A percentile compares a stretch with the other conserved stretches of the same genome.
Evolutionary conservation across 2,329 filamentous ascomycete genomes (phyloP).

Genomic region (Hawksworthiomyces lignivorus): DNA sequence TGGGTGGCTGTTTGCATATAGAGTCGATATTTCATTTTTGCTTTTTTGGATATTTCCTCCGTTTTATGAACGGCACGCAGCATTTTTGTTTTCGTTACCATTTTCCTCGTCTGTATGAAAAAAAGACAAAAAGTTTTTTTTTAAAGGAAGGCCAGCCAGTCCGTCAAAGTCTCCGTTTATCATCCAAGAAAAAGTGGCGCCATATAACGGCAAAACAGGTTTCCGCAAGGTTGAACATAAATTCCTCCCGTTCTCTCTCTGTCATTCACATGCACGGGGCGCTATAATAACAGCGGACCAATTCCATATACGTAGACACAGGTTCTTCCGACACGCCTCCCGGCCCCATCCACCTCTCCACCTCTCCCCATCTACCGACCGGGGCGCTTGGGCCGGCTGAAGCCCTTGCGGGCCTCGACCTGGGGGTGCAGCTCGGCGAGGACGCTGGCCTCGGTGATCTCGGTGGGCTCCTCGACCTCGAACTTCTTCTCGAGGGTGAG

Average conservation of each 20-base stretch:
- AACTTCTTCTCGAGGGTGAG: conserved; percentile 63
- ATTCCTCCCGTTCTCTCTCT: too few relatives aligned
- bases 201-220: neutral
- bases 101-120: too few relatives aligned
- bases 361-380: conserved; percentile 57
- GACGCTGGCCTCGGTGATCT: conserved; percentile 61
- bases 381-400: conserved; percentile 72
- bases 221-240: too few relatives aligned
- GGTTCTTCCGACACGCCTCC: too few relatives aligned
- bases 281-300: too few relatives aligned
- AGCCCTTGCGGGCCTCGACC: conserved; percentile 57
- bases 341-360: too few relatives aligned
- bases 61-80: too few relatives aligned
- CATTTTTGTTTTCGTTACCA: too few relatives aligned
- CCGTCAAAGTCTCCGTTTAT: neutral
- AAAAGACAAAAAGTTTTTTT: neutral
- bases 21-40: conserved; percentile 1
- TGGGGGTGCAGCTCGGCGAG: conserved; percentile 61
- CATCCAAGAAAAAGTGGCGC: neutral
- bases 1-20: neutral
- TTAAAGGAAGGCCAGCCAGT: too few relatives aligned
- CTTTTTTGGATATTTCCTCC: conserved; percentile 2
- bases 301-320: too few relatives aligned
- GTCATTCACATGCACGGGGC: too few relatives aligned
- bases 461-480: conserved; percentile 58